phyloP scores from a whole-genome alignment of 75 land plant genomes.

The Isoetes taiwanensis region DNA sequence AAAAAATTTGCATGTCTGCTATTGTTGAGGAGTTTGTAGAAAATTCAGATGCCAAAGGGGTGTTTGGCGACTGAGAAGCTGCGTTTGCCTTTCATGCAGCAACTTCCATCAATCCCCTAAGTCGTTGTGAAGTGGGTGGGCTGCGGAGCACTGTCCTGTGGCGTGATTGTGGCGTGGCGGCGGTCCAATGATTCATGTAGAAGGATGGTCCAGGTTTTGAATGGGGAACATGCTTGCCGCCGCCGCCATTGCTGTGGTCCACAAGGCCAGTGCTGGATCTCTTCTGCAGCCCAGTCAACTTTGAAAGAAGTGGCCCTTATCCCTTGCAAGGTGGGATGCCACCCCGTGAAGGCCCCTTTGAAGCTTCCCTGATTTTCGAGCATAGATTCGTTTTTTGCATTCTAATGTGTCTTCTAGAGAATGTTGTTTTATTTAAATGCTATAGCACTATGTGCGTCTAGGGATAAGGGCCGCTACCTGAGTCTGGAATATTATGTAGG shows the following conservation, averaged over 20 bases:
- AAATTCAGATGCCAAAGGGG: neutral
- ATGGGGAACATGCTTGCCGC: constrained; percentile 17
- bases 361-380: too few relatives aligned
- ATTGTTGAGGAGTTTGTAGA: neutral
- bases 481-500: too few relatives aligned
- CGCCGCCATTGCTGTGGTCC: constrained; percentile 24
- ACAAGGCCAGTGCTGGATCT: constrained; percentile 29
- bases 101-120: constrained; percentile 5
- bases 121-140: constrained; percentile 32
- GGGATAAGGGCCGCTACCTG: too few relatives aligned
- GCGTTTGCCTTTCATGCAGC: constrained; percentile 10
- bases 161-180: constrained; percentile 29
- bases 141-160: constrained; percentile 39
- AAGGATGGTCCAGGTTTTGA: constrained; percentile 25
- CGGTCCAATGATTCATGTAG: constrained; percentile 28
- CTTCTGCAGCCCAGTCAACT: constrained; percentile 28
- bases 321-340: constrained; percentile 62
- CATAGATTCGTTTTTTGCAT: too few relatives aligned
- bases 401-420: too few relatives aligned
- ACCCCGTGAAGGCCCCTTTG: constrained; percentile 12
- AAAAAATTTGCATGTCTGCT: neutral
- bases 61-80: constrained; percentile 6
- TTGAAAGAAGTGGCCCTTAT: constrained; percentile 37
- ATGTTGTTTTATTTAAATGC: too few relatives aligned
- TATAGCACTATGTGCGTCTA: too few relatives aligned